Conservation (phyloP, 1,284 basidiomycete genomes). For the Naganishia cerealis region DNA sequence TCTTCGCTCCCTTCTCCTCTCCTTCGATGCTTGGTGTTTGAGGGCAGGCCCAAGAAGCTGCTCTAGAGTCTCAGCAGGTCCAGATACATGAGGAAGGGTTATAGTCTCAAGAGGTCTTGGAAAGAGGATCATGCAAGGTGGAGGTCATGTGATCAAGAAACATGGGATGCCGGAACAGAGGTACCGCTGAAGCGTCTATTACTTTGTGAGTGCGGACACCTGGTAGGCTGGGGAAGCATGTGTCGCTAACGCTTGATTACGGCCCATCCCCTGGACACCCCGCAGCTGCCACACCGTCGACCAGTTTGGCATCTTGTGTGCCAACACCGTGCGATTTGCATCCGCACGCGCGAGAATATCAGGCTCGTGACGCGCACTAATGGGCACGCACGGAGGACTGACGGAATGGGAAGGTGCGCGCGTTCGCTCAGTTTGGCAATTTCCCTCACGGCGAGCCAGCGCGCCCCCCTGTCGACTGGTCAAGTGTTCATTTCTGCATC, state of each 20-base stretch:
- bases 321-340: neutral
- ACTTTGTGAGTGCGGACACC: neutral
- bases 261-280: too few relatives aligned
- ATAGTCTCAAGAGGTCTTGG: neutral
- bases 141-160: slow-evolving; percentile 4
- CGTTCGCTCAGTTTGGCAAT: slow-evolving; percentile 18
- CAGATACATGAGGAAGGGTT: neutral
- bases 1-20: neutral
- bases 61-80: neutral
- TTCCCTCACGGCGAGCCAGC: neutral
- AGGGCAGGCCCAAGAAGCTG: neutral
- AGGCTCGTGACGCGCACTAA: slow-evolving; percentile 8
- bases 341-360: slow-evolving; percentile 8
- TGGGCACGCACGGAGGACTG: slow-evolving; percentile 24
- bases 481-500: slow-evolving; percentile 1
- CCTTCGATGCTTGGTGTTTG: neutral
- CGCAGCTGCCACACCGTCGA: neutral
- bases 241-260: too few relatives aligned
- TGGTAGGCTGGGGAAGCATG: too few relatives aligned
- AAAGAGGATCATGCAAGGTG: neutral
- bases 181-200: neutral
- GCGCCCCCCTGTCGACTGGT: slow-evolving; percentile 1
- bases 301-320: neutral
- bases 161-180: neutral
- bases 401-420: slow-evolving; percentile 23